These are phyloP conservation scores for Tricladium varicosporioides DNA, from an alignment of 2,329 filamentous ascomycete species.

Conservation along the genomic window DNA sequence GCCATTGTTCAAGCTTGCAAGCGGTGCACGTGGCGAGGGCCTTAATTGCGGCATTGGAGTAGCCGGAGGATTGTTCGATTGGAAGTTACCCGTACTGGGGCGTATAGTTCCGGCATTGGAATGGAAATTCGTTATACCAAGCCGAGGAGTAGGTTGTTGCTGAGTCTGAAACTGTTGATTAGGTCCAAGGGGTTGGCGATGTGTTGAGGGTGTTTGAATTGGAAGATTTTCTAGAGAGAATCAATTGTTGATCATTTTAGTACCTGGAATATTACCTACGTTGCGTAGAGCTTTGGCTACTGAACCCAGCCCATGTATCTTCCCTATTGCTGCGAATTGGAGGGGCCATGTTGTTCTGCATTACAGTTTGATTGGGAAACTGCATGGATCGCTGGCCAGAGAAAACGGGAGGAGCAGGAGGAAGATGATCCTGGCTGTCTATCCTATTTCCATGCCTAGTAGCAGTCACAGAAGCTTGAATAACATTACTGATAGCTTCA, in stretches of 20 bases:
- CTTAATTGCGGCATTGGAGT: slow-evolving; percentile 22
- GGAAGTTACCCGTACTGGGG: slow-evolving; percentile 19
- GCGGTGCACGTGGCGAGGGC: slow-evolving; percentile 23
- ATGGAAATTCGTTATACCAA: slow-evolving; percentile 20
- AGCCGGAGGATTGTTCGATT: slow-evolving; percentile 12
- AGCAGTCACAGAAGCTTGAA: slow-evolving; percentile 33
- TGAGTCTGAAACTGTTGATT: slow-evolving; percentile 7
- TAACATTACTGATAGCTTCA: slow-evolving; percentile 44
- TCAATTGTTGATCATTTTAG: neutral
- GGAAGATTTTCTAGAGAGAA: slow-evolving; percentile 21
- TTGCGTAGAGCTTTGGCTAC: slow-evolving; percentile 20
- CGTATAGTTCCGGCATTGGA: slow-evolving; percentile 7
- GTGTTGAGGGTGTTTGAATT: slow-evolving; percentile 32
- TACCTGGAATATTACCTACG: slow-evolving; percentile 13
- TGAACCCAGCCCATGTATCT: slow-evolving; percentile 23
- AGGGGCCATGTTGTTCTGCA: slow-evolving; percentile 6
- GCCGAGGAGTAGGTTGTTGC: slow-evolving; percentile 13
- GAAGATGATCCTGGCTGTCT: slow-evolving; percentile 19
- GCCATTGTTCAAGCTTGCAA: slow-evolving; percentile 22
- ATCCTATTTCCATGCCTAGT: slow-evolving; percentile 27
- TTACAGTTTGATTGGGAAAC: neutral
- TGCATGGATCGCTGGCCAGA: slow-evolving; percentile 15
- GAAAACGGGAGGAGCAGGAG: slow-evolving; percentile 20
- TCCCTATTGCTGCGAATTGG: slow-evolving; percentile 12
- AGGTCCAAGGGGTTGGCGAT: slow-evolving; percentile 29